phyloP scores from a whole-genome alignment of 2,329 filamentous ascomycete species.

The Karstenula rhodostoma region DNA sequence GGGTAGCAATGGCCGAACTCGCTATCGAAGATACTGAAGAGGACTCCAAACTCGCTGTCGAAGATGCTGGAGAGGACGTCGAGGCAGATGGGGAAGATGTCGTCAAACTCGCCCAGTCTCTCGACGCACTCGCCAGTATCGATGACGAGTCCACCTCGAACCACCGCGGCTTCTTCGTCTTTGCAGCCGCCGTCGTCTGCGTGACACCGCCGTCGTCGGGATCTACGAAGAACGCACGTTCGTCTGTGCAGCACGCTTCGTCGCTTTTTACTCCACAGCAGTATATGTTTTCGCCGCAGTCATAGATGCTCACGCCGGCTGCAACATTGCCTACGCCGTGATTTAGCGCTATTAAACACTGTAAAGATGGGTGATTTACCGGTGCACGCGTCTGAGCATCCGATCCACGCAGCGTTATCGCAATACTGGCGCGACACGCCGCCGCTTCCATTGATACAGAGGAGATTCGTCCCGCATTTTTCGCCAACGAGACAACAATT shows the following conservation, averaged over 20 bases:
- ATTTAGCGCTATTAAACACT: neutral
- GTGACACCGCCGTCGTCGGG: neutral
- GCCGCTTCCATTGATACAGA: slow-evolving; percentile 1
- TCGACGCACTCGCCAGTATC: neutral
- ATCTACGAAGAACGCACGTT: slow-evolving; percentile 6
- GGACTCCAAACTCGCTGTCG: neutral
- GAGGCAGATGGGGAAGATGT: neutral
- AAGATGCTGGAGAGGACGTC: neutral
- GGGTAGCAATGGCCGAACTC: neutral
- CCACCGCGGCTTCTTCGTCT: neutral
- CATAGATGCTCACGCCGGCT: neutral
- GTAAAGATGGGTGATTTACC: neutral
- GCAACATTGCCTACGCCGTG: neutral
- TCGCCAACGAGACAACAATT: slow-evolving; percentile 15
- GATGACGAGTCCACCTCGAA: neutral
- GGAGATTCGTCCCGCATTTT: slow-evolving; percentile 18
- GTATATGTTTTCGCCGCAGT: slow-evolving; percentile 6
- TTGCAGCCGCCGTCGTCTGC: neutral
- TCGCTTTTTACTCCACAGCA: neutral
- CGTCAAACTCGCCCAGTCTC: neutral
- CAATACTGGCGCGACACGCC: slow-evolving; percentile 14
- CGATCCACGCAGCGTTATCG: slow-evolving; percentile 1
- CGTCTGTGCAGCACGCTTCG: neutral
- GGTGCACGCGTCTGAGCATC: slow-evolving; percentile 14
- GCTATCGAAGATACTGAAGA: neutral